Evolutionary conservation across 2,329 filamentous ascomycete species (phyloP).

Genomic region (Metarhizium album): DNA sequence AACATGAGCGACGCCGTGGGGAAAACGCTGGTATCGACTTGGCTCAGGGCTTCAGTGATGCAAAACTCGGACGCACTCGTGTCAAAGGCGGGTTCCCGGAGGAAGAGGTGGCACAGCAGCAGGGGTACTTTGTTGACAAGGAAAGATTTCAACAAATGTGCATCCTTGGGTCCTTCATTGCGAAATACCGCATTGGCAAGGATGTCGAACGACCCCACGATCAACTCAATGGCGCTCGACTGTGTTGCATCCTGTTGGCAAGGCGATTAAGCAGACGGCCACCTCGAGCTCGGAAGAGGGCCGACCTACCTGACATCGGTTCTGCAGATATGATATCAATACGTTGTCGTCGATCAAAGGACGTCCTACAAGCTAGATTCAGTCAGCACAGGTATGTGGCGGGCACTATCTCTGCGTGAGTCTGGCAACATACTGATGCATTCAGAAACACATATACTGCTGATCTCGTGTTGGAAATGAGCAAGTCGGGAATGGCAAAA

Average conservation of each 20-base stretch:
- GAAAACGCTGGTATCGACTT: conserved; percentile 72
- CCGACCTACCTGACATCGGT: conserved; percentile 62
- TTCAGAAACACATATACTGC: conserved; percentile 81
- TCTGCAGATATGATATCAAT: conserved; percentile 71
- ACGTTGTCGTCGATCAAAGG: conserved; percentile 73
- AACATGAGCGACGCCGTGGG: conserved; percentile 50
- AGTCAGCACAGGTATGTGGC: neutral
- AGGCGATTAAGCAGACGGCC: conserved; percentile 6
- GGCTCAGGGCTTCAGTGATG: conserved; percentile 60
- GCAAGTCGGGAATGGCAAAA: conserved; percentile 51
- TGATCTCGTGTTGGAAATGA: conserved; percentile 63
- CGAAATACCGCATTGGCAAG: conserved; percentile 77
- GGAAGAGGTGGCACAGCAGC: conserved; percentile 39
- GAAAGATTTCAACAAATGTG: conserved; percentile 74
- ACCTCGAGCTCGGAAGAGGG: neutral
- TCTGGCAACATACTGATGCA: conserved; percentile 48
- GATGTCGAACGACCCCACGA: conserved; percentile 81
- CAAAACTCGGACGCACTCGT: conserved; percentile 65
- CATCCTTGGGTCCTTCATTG: conserved; percentile 43
- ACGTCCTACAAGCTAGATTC: conserved; percentile 59
- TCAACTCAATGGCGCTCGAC: conserved; percentile 67
- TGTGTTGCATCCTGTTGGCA: conserved; percentile 58
- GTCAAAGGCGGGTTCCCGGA: conserved; percentile 53
- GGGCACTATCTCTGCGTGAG: neutral
- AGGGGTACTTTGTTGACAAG: conserved; percentile 59